These are phyloP conservation scores for Scleromitrula shiraiana DNA, from an alignment of 2,329 filamentous ascomycete genomes.

Conservation along the genomic window DNA sequence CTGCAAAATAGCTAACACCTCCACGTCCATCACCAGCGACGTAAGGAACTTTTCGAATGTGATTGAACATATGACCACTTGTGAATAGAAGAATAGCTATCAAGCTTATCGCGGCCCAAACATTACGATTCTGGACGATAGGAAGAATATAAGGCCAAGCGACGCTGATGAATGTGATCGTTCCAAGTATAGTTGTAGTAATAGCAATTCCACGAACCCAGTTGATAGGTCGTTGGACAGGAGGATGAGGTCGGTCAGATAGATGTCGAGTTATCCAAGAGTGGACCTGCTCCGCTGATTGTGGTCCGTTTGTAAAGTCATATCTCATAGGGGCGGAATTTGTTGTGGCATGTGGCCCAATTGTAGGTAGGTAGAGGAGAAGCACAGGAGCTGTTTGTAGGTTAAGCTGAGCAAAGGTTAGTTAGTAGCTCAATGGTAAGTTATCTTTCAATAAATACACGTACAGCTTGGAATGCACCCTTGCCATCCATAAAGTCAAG, in stretches of 20 bases:
- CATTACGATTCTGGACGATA: constrained; percentile 77
- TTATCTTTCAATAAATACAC: constrained; percentile 7
- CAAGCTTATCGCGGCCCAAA: constrained; percentile 87
- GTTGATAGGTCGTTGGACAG: constrained; percentile 79
- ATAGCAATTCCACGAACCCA: constrained; percentile 66
- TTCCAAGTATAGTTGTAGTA: constrained; percentile 61
- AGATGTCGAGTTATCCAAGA: constrained; percentile 72
- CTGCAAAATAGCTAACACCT: constrained; percentile 82
- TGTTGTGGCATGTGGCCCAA: constrained; percentile 67
- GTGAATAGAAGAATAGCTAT: constrained; percentile 89
- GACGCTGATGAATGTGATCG: constrained; percentile 59
- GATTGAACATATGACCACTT: constrained; percentile 98
- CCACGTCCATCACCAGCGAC: constrained; percentile 78
- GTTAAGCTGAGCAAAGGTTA: constrained; percentile 55
- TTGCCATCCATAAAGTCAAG: constrained; percentile 84
- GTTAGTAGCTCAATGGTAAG: not conserved
- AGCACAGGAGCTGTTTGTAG: constrained; percentile 92
- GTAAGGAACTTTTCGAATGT: constrained; percentile 93
- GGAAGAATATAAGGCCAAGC: constrained; percentile 74
- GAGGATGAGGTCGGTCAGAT: constrained; percentile 67
- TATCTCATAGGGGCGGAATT: constrained; percentile 66
- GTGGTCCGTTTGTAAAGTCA: constrained; percentile 71
- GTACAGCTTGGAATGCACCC: constrained; percentile 77
- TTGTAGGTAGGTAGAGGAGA: constrained; percentile 77
- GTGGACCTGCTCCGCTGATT: constrained; percentile 70